Percentiles rank a stretch among this genome's conserved stretches.
phyloP scores from a whole-genome alignment of 2,329 filamentous ascomycete genomes.

The Cladosporium sp. region DNA sequence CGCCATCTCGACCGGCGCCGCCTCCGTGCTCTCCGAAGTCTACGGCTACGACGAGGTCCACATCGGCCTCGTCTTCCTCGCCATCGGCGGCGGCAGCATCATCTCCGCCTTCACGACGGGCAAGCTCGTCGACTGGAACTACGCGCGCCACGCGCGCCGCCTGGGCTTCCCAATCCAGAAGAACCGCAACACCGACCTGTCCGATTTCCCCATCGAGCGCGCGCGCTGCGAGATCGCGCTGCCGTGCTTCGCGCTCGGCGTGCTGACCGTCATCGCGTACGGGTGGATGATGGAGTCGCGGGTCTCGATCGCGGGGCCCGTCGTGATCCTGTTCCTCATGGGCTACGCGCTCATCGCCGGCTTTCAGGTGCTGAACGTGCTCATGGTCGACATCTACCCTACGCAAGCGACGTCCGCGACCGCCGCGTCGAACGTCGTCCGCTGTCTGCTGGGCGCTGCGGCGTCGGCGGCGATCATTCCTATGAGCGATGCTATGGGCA shows the following conservation, averaged over 20 bases:
- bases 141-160: constrained; percentile 30
- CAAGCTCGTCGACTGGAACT: constrained; percentile 40
- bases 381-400: constrained; percentile 43
- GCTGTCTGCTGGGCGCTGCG: constrained; percentile 40
- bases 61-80: constrained; percentile 39
- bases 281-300: constrained; percentile 36
- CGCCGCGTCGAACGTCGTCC: constrained; percentile 39
- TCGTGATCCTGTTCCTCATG: constrained; percentile 24
- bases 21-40: constrained; percentile 30
- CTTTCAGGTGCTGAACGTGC: constrained; percentile 40
- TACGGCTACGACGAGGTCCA: constrained; percentile 38
- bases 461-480: constrained; percentile 35
- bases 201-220: constrained; percentile 38
- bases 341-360: constrained; percentile 34
- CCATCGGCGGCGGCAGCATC: constrained; percentile 36
- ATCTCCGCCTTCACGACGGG: constrained; percentile 36
- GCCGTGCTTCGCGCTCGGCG: constrained; percentile 31
- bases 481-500: constrained; percentile 34
- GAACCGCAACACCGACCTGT: constrained; percentile 33
- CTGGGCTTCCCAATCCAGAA: constrained; percentile 30
- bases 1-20: constrained; percentile 35
- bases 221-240: constrained; percentile 37
- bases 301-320: constrained; percentile 22
- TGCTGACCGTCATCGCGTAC: constrained; percentile 32
- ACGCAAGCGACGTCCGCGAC: constrained; percentile 37